phyloP scores from a whole-genome alignment of 2,329 filamentous ascomycete species.

The Ceratocystis destructans region DNA sequence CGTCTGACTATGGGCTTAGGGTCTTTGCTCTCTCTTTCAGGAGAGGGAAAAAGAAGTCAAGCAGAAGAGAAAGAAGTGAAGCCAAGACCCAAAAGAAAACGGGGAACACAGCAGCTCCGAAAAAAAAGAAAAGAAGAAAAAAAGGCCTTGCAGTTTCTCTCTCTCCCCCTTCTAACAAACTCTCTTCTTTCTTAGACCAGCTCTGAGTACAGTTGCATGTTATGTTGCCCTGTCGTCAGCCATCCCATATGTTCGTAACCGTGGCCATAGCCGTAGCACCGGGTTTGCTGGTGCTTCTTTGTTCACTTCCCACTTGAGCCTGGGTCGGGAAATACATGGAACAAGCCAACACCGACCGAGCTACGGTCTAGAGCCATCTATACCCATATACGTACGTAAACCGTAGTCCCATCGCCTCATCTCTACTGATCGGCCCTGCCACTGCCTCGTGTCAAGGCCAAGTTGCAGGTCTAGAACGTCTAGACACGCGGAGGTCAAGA shows the following conservation, averaged over 20 bases:
- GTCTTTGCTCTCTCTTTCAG: background rate
- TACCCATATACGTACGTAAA: background rate
- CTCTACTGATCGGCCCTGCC: slow-evolving; percentile 3
- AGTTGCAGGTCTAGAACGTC: background rate
- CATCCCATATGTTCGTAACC: background rate
- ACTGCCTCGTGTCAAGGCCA: background rate
- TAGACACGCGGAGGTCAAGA: background rate
- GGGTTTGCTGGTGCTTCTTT: background rate
- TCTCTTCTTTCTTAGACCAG: background rate
- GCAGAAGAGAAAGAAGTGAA: background rate
- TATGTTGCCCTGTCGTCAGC: background rate
- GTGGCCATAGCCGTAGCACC: background rate
- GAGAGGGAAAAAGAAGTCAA: background rate
- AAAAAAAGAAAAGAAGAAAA: background rate
- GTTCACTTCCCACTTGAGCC: background rate
- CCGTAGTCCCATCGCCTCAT: background rate
- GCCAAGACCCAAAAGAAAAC: background rate
- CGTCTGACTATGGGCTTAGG: background rate
- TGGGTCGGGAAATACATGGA: background rate
- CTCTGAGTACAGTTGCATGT: background rate
- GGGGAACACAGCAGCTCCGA: background rate
- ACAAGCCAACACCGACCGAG: background rate
- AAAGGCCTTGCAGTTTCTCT: background rate
- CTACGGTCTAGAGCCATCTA: background rate
- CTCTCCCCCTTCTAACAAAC: background rate